These are phyloP conservation scores for Thuidium tamariscinum DNA, from an alignment of 225 moss, liverwort and hornwort genomes.

Conservation along the genomic window DNA sequence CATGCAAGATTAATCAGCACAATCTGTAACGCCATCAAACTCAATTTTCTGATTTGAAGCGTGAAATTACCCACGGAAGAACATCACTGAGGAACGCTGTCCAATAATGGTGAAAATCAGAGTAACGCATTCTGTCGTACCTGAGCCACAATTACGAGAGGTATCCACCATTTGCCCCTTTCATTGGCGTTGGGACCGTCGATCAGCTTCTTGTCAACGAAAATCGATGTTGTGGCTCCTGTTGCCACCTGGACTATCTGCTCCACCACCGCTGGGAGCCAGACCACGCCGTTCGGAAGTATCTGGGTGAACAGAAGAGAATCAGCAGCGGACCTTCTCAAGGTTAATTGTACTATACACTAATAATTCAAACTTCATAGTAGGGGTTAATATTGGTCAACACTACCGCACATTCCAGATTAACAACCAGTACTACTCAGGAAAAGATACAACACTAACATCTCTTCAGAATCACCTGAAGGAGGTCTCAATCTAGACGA, in stretches of 20 bases:
- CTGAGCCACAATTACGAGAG: constrained; percentile 71
- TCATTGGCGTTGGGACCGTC: constrained; percentile 98
- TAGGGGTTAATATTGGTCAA: neutral
- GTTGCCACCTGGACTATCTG: constrained; percentile 79
- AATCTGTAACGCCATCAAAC: neutral
- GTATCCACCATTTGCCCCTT: constrained; percentile 93
- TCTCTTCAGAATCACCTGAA: neutral
- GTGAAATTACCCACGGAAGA: neutral
- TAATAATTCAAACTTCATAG: neutral
- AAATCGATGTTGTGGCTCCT: constrained; percentile 45
- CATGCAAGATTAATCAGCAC: neutral
- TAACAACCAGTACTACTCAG: neutral
- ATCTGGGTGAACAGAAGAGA: constrained; percentile 31
- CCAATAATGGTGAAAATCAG: neutral
- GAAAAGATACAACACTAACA: neutral
- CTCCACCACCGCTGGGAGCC: constrained; percentile 87
- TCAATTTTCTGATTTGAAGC: neutral
- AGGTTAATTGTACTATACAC: neutral
- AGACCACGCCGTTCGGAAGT: constrained; percentile 72
- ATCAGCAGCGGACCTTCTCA: neutral
- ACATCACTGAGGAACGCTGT: neutral
- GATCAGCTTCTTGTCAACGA: constrained; percentile 84
- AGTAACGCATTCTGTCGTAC: constrained; percentile 14
- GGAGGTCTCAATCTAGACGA: neutral
- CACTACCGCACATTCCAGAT: neutral